phyloP scores from a whole-genome alignment of 805 yeast species.

The Komagataella pseudopastoris region DNA sequence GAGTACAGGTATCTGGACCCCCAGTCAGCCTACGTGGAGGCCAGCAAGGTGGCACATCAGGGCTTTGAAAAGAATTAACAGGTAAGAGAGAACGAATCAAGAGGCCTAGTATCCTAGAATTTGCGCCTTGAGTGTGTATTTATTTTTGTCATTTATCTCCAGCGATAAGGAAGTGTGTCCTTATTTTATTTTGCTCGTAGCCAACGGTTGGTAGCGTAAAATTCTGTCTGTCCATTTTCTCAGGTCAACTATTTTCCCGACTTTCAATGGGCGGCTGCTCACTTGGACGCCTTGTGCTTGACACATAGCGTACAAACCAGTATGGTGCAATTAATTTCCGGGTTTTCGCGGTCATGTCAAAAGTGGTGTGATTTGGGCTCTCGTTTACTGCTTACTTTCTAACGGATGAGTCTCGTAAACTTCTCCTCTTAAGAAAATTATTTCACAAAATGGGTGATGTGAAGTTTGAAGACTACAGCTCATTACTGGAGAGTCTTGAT shows the following conservation, averaged over 20 bases:
- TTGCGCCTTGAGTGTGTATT: background rate
- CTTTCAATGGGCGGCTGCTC: background rate
- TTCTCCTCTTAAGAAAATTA: background rate
- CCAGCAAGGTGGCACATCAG: constrained; percentile 68
- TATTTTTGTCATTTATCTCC: background rate
- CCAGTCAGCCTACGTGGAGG: constrained; percentile 64
- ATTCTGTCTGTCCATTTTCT: background rate
- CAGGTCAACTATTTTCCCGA: background rate
- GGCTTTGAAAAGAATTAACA: constrained; percentile 25
- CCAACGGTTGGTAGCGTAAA: background rate
- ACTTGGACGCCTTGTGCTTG: background rate
- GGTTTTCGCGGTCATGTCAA: background rate
- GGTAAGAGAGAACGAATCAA: too few relatives aligned
- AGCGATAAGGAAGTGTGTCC: background rate
- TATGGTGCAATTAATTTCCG: background rate
- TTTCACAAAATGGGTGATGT: background rate
- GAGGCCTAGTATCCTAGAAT: background rate
- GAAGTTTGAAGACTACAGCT: background rate
- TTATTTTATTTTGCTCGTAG: too few relatives aligned
- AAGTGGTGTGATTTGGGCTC: background rate
- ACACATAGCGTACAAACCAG: background rate
- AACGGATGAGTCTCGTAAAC: background rate
- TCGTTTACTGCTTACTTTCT: background rate
- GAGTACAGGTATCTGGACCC: constrained; percentile 67
- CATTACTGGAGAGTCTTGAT: background rate